Conservation (phyloP, 176 grass and related monocot genomes). For the Triticum timopheevii region DNA sequence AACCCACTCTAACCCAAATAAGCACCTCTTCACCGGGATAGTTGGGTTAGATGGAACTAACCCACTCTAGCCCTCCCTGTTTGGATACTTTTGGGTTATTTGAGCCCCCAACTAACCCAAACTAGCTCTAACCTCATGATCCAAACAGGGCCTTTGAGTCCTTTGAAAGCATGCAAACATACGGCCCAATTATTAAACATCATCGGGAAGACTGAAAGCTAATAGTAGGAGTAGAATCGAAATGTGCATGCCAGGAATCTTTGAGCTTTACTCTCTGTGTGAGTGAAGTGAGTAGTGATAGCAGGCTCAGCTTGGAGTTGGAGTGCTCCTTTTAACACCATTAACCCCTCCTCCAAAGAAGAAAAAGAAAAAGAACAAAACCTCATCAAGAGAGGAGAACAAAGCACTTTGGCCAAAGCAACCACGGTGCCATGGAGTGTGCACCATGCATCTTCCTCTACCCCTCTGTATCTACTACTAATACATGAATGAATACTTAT, state of each 20-base stretch:
- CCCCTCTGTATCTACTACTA: background rate
- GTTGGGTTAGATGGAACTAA: too few species aligned
- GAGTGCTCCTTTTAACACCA: constrained; percentile 63
- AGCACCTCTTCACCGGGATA: too few species aligned
- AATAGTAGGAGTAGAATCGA: background rate
- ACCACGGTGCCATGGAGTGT: background rate
- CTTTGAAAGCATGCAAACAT: background rate
- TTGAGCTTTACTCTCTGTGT: constrained; percentile 51
- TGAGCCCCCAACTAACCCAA: too few species aligned
- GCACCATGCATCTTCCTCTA: background rate
- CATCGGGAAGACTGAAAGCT: constrained; percentile 36
- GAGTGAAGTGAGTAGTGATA: background rate
- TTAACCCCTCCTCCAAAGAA: constrained; percentile 41
- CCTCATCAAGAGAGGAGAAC: constrained; percentile 17
- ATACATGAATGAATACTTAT: constrained; percentile 31
- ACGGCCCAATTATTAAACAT: background rate
- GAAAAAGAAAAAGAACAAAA: constrained; percentile 26
- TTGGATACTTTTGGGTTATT: too few species aligned
- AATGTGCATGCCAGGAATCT: constrained; percentile 15
- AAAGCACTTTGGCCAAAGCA: constrained; percentile 45
- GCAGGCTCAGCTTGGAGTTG: background rate
- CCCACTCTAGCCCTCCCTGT: too few species aligned
- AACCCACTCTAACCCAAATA: too few species aligned
- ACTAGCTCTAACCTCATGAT: too few species aligned
- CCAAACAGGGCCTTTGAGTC: too few species aligned